Evolutionary conservation across 805 yeast genomes (phyloP), one percentile per base, ranked within the genome.

Genomic region (Hanseniaspora nectarophila): DNA sequence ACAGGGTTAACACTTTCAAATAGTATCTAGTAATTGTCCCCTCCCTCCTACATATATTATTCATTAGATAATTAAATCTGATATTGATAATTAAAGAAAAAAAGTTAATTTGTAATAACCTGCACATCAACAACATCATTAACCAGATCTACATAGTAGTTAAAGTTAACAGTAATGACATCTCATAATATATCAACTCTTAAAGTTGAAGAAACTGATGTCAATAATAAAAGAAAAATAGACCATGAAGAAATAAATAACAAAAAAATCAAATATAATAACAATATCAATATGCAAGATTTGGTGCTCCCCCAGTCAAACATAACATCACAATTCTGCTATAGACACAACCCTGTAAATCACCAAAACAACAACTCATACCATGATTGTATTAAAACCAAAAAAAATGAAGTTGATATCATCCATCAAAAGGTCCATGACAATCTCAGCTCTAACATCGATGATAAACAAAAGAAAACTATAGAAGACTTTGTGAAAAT

Each of bases 291-390:
- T 5, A 46, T 46, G 45, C 39, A 37, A 26, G 31, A 29, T 7
- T 18, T 43, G 8, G 34, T 28, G 7, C 53, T 61, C 37, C 69
- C 69, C 20, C 57, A 60, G 45, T 82, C 75, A 57, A 75, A 77
- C 58, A 76, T 73, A 61, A 82, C 80, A 59, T 29, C 45, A 2
- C 74, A 75, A 57, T 90, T 77, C 67, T 90, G 98, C 63, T 90
- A 90, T 66, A 72, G 97, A 50, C 98, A 90, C 66, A 86, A 90
- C 62, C 97, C 97, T 2, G 89, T 86, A 53, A 74, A 85, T 42
- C 79, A 80, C 44, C 78, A 87, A 61, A 16, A 35, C 3, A 33
- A 40, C 15, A 49, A 42, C 15, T 12, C 33, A 2, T 37, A 5
- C 67, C 73, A 35, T 13, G 16, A 40, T 13, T 39, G 33, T 10